Conservation (phyloP, 2,329 filamentous ascomycete genomes). For the Phialophora macrospora region DNA sequence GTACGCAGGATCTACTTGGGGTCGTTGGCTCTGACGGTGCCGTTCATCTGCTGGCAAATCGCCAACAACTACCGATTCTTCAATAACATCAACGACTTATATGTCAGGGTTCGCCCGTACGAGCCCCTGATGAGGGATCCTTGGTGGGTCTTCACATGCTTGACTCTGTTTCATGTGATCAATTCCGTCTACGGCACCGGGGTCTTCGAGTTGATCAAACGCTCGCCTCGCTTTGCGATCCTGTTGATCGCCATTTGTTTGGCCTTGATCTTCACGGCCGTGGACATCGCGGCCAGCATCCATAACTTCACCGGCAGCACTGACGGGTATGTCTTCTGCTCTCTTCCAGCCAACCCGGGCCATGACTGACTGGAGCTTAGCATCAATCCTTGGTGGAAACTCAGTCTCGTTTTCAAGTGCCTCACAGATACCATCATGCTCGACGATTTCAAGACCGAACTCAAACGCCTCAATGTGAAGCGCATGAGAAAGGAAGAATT, state of each 20-base stretch:
- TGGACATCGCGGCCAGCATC: constrained; percentile 66
- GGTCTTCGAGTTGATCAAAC: constrained; percentile 60
- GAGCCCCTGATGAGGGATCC: constrained; percentile 68
- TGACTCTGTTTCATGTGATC: constrained; percentile 65
- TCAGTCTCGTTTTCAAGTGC: constrained; percentile 68
- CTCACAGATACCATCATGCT: constrained; percentile 69
- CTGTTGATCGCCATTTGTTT: constrained; percentile 65
- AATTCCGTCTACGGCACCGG: constrained; percentile 59
- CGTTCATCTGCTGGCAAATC: constrained; percentile 69
- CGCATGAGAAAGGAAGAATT: constrained; percentile 37
- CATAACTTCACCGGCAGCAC: constrained; percentile 41
- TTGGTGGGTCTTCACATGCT: constrained; percentile 69
- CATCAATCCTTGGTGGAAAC: constrained; percentile 68
- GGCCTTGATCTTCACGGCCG: constrained; percentile 63
- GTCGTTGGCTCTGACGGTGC: constrained; percentile 63
- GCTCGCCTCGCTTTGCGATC: constrained; percentile 68
- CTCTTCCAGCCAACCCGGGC: neutral
- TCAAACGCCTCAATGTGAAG: constrained; percentile 38
- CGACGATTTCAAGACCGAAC: constrained; percentile 68
- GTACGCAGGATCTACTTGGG: constrained; percentile 56
- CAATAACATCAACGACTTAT: constrained; percentile 60
- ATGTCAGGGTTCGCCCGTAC: constrained; percentile 61
- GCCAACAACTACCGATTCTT: constrained; percentile 70
- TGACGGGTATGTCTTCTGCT: constrained; percentile 32
- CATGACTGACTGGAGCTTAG: constrained; percentile 15